These are phyloP conservation scores for Mortierella sp. DNA, from an alignment of 371 early-diverging fungal genomes.

Conservation along the genomic window DNA sequence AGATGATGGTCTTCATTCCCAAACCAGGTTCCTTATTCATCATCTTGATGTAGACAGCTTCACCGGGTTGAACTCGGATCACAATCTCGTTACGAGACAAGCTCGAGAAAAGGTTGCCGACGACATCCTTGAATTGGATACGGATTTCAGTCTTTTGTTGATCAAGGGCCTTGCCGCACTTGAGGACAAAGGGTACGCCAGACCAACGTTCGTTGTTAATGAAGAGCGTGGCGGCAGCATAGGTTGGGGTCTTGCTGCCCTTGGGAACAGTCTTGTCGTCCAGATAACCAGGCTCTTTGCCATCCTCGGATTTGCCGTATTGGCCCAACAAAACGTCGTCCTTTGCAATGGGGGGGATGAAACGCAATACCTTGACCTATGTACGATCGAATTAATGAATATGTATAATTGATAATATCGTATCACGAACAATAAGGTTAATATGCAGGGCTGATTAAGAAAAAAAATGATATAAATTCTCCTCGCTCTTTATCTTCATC, in stretches of 20 bases:
- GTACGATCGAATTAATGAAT: background rate
- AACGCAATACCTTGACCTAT: conserved; percentile 88
- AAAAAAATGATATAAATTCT: no score
- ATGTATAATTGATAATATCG: background rate
- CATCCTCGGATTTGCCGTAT: conserved; percentile 80
- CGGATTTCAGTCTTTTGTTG: conserved; percentile 95
- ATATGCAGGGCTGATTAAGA: background rate
- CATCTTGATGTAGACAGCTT: conserved; percentile 98
- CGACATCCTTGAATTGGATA: conserved; percentile 93
- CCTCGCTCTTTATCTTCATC: no score
- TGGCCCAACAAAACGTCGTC: conserved; percentile 93
- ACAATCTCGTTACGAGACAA: conserved; percentile 95
- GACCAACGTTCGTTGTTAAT: conserved; percentile 97
- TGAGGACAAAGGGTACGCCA: conserved; percentile 96
- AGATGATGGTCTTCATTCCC: conserved; percentile 74
- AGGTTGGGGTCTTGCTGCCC: conserved; percentile 91
- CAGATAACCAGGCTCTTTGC: conserved; percentile 87
- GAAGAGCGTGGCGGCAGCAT: conserved; percentile 87
- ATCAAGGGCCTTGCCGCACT: conserved; percentile 96
- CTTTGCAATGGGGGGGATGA: conserved; percentile 80
- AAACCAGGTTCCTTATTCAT: conserved; percentile 94
- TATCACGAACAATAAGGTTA: background rate
- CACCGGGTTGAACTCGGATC: conserved; percentile 94
- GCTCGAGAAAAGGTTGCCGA: conserved; percentile 78
- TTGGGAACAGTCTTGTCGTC: conserved; percentile 91